phyloP scores from a whole-genome alignment of 257 asterid genomes.

The Solanum chilense region DNA sequence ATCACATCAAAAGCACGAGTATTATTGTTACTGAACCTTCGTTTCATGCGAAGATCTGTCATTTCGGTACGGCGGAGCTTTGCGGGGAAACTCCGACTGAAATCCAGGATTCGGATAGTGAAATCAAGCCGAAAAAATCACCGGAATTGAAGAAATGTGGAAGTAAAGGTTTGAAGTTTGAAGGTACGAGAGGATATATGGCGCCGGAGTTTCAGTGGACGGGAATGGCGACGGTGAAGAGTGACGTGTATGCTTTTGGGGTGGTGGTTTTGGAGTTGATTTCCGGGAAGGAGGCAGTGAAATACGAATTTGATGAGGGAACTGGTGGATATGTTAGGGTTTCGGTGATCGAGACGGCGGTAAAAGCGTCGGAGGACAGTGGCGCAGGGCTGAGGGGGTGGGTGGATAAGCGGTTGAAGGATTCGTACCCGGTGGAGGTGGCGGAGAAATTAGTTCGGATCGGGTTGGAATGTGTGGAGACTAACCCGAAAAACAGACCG shows the following conservation, averaged over 20 bases:
- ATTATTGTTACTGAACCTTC: conserved; percentile 40
- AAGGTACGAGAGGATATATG: conserved; percentile 91
- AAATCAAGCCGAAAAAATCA: not conserved
- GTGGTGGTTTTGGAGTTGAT: conserved; percentile 72
- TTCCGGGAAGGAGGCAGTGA: conserved; percentile 79
- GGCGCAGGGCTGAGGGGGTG: conserved; percentile 58
- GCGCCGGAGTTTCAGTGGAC: conserved; percentile 72
- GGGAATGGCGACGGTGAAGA: conserved; percentile 54
- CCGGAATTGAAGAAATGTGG: conserved; percentile 16
- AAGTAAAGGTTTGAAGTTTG: conserved; percentile 44
- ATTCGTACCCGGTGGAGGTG: conserved; percentile 93
- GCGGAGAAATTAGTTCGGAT: conserved; percentile 60
- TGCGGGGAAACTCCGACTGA: conserved; percentile 61
- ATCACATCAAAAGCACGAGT: conserved; percentile 66
- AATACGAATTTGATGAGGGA: conserved; percentile 46
- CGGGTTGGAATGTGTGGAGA: conserved; percentile 73
- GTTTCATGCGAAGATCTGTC: conserved; percentile 60
- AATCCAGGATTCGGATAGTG: not conserved
- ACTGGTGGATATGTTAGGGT: conserved; percentile 47
- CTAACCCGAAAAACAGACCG: conserved; percentile 70
- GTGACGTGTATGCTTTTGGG: conserved; percentile 84
- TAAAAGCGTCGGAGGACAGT: conserved; percentile 41
- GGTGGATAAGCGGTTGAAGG: conserved; percentile 77
- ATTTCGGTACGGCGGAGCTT: conserved; percentile 90
- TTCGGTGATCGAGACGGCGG: conserved; percentile 59